Conservation (phyloP, 2,329 filamentous ascomycete genomes). For the Magnaporthiopsis incrustans region DNA sequence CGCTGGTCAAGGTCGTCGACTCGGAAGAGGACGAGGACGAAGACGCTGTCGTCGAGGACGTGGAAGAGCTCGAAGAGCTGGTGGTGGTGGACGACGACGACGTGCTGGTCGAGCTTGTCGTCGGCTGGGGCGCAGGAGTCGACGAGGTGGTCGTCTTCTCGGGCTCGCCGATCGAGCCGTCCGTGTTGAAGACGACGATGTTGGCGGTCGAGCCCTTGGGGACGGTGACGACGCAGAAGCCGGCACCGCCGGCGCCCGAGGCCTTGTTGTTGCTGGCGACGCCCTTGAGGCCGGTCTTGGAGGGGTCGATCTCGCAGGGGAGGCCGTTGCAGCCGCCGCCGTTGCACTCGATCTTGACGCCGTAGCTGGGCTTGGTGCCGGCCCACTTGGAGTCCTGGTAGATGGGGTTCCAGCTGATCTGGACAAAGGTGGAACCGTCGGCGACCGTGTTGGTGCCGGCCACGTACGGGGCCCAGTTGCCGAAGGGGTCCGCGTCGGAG, state of each 20-base stretch:
- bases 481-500: constrained; percentile 49
- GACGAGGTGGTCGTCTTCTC: constrained; percentile 13
- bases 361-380: constrained; percentile 53
- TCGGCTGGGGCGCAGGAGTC: constrained; percentile 11
- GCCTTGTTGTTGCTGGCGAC: constrained; percentile 48
- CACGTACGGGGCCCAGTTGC: constrained; percentile 73
- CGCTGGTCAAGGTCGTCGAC: constrained; percentile 11
- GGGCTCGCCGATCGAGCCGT: constrained; percentile 28
- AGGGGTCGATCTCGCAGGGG: constrained; percentile 65
- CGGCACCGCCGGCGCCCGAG: constrained; percentile 57
- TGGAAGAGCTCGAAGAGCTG: constrained; percentile 10
- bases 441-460: constrained; percentile 64
- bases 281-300: constrained; percentile 43
- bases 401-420: constrained; percentile 72
- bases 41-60: constrained; percentile 6
- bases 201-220: constrained; percentile 57
- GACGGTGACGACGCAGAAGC: constrained; percentile 72
- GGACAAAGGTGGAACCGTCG: constrained; percentile 61
- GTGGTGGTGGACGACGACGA: constrained; percentile 10
- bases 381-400: constrained; percentile 51
- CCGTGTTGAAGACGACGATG: constrained; percentile 52
- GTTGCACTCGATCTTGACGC: constrained; percentile 62
- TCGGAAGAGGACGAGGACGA: constrained; percentile 15
- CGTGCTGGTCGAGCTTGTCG: constrained; percentile 21
- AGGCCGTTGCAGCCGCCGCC: constrained; percentile 57